Base-by-base conservation (phyloP, 1,284 basidiomycete genomes). In the Naganishia albida region DNA sequence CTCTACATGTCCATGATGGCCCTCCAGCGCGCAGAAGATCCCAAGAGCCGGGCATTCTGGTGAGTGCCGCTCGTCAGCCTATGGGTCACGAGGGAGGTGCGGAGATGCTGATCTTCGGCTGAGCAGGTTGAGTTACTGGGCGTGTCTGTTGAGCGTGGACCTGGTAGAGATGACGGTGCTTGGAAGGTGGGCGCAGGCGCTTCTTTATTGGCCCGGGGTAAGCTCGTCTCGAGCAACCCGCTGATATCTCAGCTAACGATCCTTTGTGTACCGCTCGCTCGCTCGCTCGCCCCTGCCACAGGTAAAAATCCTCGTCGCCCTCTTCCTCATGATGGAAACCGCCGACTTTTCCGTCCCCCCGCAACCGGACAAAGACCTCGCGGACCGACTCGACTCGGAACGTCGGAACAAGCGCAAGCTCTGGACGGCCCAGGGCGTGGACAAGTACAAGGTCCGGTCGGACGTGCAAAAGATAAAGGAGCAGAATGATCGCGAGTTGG, bases 251-350 rank as follows among this genome's bases (percentile, higher is more conserved):
- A n/a, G n/a, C n/a, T n/a, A n/a, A n/a, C n/a, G n/a, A n/a, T n/a
- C n/a, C n/a, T n/a, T n/a, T n/a, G n/a, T n/a, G n/a, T n/a, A n/a
- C n/a, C n/a, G n/a, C n/a, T n/a, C n/a, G n/a, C n/a, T n/a, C 13
- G 28, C 42, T 46, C 7, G 7, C 42, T 18, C 13, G 7, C 12
- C 12, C 4, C 3, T 20, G 18, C 8, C 18, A 42, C 56, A 65
- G 57, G 23, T 66, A 51, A 66, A 66, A 26, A 23, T 56, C 51
- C 34, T 43, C 12, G 40, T 66, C 39, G 50, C 57, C n/a, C 39
- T 66, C 10, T 62, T 62, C 26, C 48, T 66, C 12, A 55, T 66
- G 50, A 53, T 59, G 46, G 64, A 66, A 28, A 62, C 64, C 12
- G 40, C 64, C 16, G 64, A 65, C 40, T 65, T 26, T 18, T 34